Evolutionary conservation across 164 flowering plant species (phyloP).

Genomic region (Berberis thunbergii): DNA sequence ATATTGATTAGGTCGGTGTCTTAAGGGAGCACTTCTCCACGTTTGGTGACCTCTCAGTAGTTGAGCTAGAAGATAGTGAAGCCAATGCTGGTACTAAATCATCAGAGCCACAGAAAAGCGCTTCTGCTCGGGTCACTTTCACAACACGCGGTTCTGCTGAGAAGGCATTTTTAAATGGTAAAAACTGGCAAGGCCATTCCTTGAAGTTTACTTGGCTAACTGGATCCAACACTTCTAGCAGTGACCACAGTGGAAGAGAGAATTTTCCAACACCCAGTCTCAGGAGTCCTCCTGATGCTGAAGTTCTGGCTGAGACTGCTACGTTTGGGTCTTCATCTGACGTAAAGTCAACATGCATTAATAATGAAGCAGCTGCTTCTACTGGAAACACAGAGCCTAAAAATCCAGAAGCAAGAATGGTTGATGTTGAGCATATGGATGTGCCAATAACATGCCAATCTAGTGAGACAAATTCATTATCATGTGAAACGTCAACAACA

Average conservation of each 20-base stretch:
- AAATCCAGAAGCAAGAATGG: constrained; percentile 13
- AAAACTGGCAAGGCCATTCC: constrained; percentile 66
- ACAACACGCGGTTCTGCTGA: constrained; percentile 69
- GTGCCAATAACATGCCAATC: constrained; percentile 18
- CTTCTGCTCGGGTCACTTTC: constrained; percentile 49
- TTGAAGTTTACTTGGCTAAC: constrained; percentile 64
- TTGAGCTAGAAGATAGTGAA: constrained; percentile 56
- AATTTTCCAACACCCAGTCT: constrained; percentile 17
- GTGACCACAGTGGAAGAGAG: constrained; percentile 14
- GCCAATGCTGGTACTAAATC: constrained; percentile 13
- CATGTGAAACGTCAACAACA: constrained; percentile 17
- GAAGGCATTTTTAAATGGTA: constrained; percentile 67
- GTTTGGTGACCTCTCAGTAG: constrained; percentile 55
- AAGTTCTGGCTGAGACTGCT: constrained; percentile 12
- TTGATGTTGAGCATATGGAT: constrained; percentile 12
- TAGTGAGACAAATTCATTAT: constrained; percentile 8
- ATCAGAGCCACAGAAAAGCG: constrained; percentile 20
- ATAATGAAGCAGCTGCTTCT: constrained; percentile 18
- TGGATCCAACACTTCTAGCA: constrained; percentile 25
- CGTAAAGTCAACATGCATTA: constrained; percentile 11
- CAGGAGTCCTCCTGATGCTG: constrained; percentile 18
- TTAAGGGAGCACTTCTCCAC: constrained; percentile 70
- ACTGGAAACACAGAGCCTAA: constrained; percentile 21
- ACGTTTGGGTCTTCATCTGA: constrained; percentile 9
- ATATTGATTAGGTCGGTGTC: constrained; percentile 33